Conservation (phyloP, 768 basidiomycete species). For the Tulasnella sp. region DNA sequence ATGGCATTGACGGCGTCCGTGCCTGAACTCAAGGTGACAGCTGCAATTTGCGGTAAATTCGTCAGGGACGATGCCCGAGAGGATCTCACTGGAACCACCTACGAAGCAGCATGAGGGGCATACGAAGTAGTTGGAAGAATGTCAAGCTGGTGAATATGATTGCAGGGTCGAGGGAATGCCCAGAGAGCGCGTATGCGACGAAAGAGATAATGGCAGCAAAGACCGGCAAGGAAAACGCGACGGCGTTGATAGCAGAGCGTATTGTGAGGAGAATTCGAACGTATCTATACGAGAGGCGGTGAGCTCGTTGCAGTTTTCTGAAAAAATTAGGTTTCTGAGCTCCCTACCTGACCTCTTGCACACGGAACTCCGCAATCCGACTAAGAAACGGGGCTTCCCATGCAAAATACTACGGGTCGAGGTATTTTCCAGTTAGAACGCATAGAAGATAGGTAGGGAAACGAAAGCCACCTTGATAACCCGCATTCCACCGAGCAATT, state of each 20-base stretch:
- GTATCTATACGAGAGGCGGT: background rate
- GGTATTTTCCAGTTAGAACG: background rate
- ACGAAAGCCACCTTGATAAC: conserved; percentile 58
- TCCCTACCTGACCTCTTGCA: conserved; percentile 64
- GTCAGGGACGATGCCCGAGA: conserved; percentile 34
- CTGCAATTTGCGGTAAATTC: conserved; percentile 51
- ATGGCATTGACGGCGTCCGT: conserved; percentile 80
- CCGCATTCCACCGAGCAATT: conserved; percentile 83
- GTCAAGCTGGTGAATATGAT: conserved; percentile 80
- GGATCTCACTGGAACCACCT: background rate
- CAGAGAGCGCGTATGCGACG: conserved; percentile 69
- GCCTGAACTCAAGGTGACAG: conserved; percentile 56
- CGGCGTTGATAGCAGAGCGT: conserved; percentile 61
- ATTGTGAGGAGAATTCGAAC: conserved; percentile 37
- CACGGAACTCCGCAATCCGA: conserved; percentile 64
- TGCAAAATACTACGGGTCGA: conserved; percentile 34
- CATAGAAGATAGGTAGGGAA: conserved; percentile 48
- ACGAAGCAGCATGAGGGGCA: conserved; percentile 71
- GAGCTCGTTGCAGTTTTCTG: background rate
- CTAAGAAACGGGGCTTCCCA: conserved; percentile 61
- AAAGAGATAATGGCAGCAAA: conserved; percentile 67
- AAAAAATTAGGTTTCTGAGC: conserved; percentile 31
- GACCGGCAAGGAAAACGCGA: conserved; percentile 67
- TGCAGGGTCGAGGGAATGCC: conserved; percentile 63
- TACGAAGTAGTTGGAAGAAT: conserved; percentile 74